Conservation (phyloP, 352 stramenopile genomes). For the Phytophthora multivora region DNA sequence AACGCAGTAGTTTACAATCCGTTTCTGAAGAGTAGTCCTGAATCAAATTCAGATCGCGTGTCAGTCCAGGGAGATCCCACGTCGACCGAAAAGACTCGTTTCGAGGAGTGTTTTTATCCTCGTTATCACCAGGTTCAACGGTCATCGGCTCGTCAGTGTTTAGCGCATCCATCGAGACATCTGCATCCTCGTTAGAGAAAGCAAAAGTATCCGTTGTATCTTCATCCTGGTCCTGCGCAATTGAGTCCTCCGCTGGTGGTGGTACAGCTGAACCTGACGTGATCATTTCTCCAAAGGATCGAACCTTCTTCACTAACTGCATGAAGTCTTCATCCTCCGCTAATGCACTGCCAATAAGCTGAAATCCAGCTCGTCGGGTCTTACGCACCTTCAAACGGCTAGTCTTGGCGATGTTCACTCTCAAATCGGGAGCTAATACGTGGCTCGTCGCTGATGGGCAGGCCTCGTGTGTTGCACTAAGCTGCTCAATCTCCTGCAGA, state of each 20-base stretch:
- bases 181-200: conserved; percentile 18
- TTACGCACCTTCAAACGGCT: conserved; percentile 4
- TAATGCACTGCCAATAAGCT: not conserved
- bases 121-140: conserved; percentile 11
- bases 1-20: conserved; percentile 59
- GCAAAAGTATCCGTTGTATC: conserved; percentile 12
- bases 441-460: conserved; percentile 6
- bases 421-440: conserved; percentile 10
- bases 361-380: not conserved
- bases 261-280: conserved; percentile 17
- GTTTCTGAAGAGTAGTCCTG: conserved; percentile 78
- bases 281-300: conserved; percentile 43
- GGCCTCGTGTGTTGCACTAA: conserved; percentile 49
- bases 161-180: conserved; percentile 10
- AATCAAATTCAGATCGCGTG: conserved; percentile 76
- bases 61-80: conserved; percentile 59
- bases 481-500: conserved; percentile 48
- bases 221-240: conserved; percentile 1
- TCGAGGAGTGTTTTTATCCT: conserved; percentile 22
- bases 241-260: not conserved
- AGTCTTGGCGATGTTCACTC: not conserved
- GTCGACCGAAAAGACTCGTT: conserved; percentile 60
- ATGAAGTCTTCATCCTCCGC: conserved; percentile 27
- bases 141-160: not conserved
- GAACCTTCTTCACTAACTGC: conserved; percentile 36